Evolutionary conservation across 2,329 filamentous ascomycete genomes (phyloP).

Genomic region (Fusarium mexicanum): DNA sequence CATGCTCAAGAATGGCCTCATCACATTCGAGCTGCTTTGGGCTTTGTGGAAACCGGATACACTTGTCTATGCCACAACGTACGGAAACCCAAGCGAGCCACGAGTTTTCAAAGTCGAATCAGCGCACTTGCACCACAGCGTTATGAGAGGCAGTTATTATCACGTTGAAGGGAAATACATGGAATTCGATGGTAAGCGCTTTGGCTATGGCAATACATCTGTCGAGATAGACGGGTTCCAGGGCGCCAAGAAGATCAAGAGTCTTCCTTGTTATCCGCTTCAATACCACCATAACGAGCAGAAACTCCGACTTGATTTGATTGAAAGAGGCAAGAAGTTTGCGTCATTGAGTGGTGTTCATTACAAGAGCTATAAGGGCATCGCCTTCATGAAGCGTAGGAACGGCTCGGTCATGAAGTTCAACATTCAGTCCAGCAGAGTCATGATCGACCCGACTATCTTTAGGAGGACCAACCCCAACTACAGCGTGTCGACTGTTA

Average conservation of each 20-base stretch:
- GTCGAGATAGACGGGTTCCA: slow-evolving; percentile 80
- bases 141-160: slow-evolving; percentile 80
- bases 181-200: slow-evolving; percentile 88
- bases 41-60: slow-evolving; percentile 89
- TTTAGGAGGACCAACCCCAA: slow-evolving; percentile 89
- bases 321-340: slow-evolving; percentile 87
- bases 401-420: slow-evolving; percentile 72
- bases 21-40: slow-evolving; percentile 90
- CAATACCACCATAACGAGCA: slow-evolving; percentile 80
- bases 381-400: slow-evolving; percentile 87
- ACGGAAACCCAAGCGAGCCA: slow-evolving; percentile 79
- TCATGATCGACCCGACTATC: slow-evolving; percentile 87
- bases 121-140: slow-evolving; percentile 73
- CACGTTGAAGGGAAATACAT: slow-evolving; percentile 81
- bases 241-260: slow-evolving; percentile 84
- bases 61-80: slow-evolving; percentile 79
- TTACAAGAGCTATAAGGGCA: slow-evolving; percentile 83
- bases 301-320: slow-evolving; percentile 70
- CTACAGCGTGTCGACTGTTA: slow-evolving; percentile 79
- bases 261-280: slow-evolving; percentile 78
- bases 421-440: slow-evolving; percentile 84
- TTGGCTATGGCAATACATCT: slow-evolving; percentile 77
- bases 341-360: slow-evolving; percentile 82
- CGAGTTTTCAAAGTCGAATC: slow-evolving; percentile 85
- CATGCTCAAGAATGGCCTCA: slow-evolving; percentile 81